Evolutionary conservation across 2,329 filamentous ascomycete species (phyloP), one percentile per base, ranked within the genome.

Genomic region (Coniochaeta sp.): DNA sequence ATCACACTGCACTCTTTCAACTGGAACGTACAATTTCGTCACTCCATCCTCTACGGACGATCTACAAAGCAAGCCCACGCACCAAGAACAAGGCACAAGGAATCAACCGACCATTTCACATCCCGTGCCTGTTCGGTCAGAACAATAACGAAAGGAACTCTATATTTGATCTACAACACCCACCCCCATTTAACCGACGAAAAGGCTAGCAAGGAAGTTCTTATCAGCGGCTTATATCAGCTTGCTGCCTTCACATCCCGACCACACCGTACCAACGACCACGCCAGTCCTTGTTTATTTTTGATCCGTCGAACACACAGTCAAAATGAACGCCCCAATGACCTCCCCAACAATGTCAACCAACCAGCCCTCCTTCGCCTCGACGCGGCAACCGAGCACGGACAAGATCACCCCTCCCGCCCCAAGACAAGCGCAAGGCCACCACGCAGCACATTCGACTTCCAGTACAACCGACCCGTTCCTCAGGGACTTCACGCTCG

Each of bases 401-500:
- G 56, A 61, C 55, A 57, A 60, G 47, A 58, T 61, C 33, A 56
- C 54, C 18, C 62, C 62, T 6, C 62, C 60, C 30, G 61, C 64
- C 9, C 55, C 61, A 40, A 63, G 63, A 55, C 38, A 42, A n/a
- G 26, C n/a, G n/a, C n/a, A n/a, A n/a, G n/a, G n/a, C n/a, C n/a
- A n/a, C n/a, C n/a, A n/a, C n/a, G n/a, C 31, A n/a, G 22, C 26
- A 10, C 48, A 53, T 54, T 67, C 68, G 58, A 51, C 64, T 1
- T 62, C 72, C 1, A 76, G 74, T 13, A 76, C 73, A 9, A 76
- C 77, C 49, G 78, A 81, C 51, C 58, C 70, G 26, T 91, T 91
- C 64, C 77, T 95, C 54, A 83, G 85, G 61, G 86, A 95, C 68
- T 89, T 92, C 63, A 92, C 81, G 53, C 80, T 96, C 27, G 80